phyloP scores from a whole-genome alignment of 371 early-diverging fungal genomes.

The Syncephalastrum monosporum region DNA sequence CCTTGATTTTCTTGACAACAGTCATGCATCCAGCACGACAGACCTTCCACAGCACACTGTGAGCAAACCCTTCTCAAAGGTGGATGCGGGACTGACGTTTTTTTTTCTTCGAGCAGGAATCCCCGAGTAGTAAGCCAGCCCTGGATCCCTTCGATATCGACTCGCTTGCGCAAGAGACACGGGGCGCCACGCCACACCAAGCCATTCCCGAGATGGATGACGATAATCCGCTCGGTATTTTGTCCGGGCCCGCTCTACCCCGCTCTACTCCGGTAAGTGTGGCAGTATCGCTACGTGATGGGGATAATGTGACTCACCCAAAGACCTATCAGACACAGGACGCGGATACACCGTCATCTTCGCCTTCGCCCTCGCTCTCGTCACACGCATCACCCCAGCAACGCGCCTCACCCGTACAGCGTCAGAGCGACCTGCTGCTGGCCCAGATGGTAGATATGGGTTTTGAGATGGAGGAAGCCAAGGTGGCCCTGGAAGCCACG shows the following conservation, averaged over 20 bases:
- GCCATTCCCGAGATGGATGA: slow-evolving; percentile 19
- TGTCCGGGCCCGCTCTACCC: slow-evolving; percentile 26
- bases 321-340: background rate
- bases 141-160: slow-evolving; percentile 43
- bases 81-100: background rate
- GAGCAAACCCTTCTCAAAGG: background rate
- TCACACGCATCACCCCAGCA: background rate
- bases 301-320: too few species aligned
- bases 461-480: slow-evolving; percentile 63
- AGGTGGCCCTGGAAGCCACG: slow-evolving; percentile 64
- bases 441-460: slow-evolving; percentile 80
- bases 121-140: background rate
- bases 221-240: slow-evolving; percentile 46
- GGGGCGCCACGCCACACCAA: slow-evolving; percentile 1
- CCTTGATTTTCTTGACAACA: slow-evolving; percentile 49
- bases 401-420: slow-evolving; percentile 1
- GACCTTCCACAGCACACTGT: too few species aligned
- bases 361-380: slow-evolving; percentile 1
- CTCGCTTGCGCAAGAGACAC: background rate
- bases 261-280: slow-evolving; percentile 2
- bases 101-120: background rate
- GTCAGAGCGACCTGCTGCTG: slow-evolving; percentile 35
- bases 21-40: slow-evolving; percentile 2
- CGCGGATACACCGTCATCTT: background rate
- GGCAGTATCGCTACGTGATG: background rate